These are phyloP conservation scores for Leucaena leucocephala DNA, from an alignment of 306 rosid species.

Conservation along the genomic window DNA sequence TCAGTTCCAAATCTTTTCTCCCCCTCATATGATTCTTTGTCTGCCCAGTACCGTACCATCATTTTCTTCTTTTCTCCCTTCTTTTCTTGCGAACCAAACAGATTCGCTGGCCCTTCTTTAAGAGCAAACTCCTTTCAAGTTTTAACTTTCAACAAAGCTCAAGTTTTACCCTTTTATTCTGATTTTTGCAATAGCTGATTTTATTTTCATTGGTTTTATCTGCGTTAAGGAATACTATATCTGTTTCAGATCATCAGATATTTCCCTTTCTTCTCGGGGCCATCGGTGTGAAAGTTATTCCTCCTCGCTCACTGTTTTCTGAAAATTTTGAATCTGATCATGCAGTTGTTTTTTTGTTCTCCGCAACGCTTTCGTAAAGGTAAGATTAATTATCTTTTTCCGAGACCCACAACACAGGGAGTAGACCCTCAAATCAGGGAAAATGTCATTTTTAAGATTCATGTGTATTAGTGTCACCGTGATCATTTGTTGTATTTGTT, in stretches of 20 bases:
- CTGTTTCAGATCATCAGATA: conserved; percentile 16
- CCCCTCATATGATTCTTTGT: conserved; percentile 27
- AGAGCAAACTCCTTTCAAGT: background rate
- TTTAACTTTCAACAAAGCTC: background rate
- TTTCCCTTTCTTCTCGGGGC: background rate
- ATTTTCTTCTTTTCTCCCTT: conserved; percentile 16
- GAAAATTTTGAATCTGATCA: background rate
- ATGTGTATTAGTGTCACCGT: conserved; percentile 2
- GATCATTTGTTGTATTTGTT: background rate
- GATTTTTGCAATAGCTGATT: background rate
- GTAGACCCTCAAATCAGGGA: background rate
- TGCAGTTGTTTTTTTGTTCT: background rate
- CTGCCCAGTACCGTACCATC: background rate
- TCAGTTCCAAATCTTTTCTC: conserved; percentile 12
- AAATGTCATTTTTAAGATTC: background rate
- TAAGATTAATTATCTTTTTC: conserved; percentile 17
- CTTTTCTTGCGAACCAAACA: conserved; percentile 1
- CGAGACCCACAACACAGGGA: conserved; percentile 4
- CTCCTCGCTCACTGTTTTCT: background rate
- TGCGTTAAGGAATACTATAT: background rate
- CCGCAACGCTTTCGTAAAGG: conserved; percentile 15
- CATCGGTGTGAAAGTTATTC: background rate
- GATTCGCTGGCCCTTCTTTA: conserved; percentile 3
- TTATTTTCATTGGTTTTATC: background rate
- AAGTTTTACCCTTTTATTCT: background rate